phyloP scores from a whole-genome alignment of 805 yeast species.

The Crinitomyces ghanaensis region DNA sequence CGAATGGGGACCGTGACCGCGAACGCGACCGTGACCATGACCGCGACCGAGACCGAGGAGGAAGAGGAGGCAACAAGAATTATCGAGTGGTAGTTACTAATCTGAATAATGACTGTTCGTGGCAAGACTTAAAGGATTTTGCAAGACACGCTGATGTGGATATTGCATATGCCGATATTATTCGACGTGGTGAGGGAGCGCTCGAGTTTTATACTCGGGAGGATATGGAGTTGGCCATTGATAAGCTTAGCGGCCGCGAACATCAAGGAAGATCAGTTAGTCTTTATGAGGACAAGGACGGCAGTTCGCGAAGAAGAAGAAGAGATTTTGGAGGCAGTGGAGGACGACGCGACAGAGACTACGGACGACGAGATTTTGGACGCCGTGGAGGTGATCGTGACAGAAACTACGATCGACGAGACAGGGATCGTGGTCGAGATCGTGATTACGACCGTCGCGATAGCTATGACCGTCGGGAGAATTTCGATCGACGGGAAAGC shows the following conservation, averaged over 20 bases:
- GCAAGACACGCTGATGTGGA: constrained; percentile 53
- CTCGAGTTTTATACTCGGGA: constrained; percentile 39
- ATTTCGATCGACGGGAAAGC: too few species aligned
- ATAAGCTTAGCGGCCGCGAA: constrained; percentile 58
- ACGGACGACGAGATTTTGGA: constrained; percentile 21
- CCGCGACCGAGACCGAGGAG: constrained; percentile 10
- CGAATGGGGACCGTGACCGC: constrained; percentile 13
- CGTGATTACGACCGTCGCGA: constrained; percentile 35
- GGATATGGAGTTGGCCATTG: constrained; percentile 59
- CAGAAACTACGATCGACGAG: constrained; percentile 26
- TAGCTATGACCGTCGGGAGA: constrained; percentile 24
- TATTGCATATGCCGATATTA: constrained; percentile 27
- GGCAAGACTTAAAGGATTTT: constrained; percentile 53
- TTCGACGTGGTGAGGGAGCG: constrained; percentile 27
- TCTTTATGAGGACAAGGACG: constrained; percentile 55
- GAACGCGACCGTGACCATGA: constrained; percentile 17
- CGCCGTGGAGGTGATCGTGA: constrained; percentile 36
- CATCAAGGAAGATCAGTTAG: constrained; percentile 55
- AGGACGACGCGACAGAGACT: constrained; percentile 34
- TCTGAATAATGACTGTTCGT: constrained; percentile 19
- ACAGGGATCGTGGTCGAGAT: constrained; percentile 31
- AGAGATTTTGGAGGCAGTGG: constrained; percentile 13
- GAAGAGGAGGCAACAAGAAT: constrained; percentile 7
- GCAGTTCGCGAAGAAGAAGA: constrained; percentile 13
- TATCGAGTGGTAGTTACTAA: constrained; percentile 20